Conservation (phyloP, 306 rosid species). For the Vigna hirtella region DNA sequence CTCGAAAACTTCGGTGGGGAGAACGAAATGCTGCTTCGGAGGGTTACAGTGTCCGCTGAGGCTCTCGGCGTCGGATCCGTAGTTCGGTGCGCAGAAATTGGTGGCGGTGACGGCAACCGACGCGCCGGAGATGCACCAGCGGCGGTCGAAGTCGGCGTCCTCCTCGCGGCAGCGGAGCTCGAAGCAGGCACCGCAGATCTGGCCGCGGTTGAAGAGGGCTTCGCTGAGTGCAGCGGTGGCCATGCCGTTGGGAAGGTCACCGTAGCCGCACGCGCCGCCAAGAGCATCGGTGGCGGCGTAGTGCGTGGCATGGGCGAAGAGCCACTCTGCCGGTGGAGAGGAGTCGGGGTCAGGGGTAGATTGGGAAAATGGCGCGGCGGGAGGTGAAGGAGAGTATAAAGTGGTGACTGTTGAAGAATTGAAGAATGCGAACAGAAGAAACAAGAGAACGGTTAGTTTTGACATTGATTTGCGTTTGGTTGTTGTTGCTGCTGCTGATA, state of each 20-base stretch:
- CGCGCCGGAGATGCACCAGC: conserved; percentile 83
- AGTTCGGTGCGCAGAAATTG: conserved; percentile 88
- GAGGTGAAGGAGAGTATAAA: conserved; percentile 50
- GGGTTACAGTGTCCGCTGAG: conserved; percentile 75
- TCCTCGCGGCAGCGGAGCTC: conserved; percentile 72
- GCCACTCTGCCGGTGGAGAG: conserved; percentile 64
- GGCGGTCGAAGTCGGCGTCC: conserved; percentile 56
- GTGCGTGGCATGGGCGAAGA: conserved; percentile 80
- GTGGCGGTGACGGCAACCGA: conserved; percentile 75
- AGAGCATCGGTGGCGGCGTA: conserved; percentile 64
- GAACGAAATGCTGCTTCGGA: conserved; percentile 85
- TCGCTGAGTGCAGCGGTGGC: conserved; percentile 79
- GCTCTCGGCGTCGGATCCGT: conserved; percentile 75
- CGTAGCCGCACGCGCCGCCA: conserved; percentile 91
- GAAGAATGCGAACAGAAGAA: conserved; percentile 44
- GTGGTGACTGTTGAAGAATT: conserved; percentile 49
- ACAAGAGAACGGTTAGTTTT: conserved; percentile 4
- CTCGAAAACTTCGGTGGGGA: conserved; percentile 86
- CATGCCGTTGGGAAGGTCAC: conserved; percentile 60
- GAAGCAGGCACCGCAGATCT: conserved; percentile 98
- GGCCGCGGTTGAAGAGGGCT: conserved; percentile 71
- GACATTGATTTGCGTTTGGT: not conserved
- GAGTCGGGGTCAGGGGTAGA: not conserved
- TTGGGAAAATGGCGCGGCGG: conserved; percentile 41
- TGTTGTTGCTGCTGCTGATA: not conserved